Conservation (phyloP, 2,329 filamentous ascomycete species). For the Neurospora crassa region DNA sequence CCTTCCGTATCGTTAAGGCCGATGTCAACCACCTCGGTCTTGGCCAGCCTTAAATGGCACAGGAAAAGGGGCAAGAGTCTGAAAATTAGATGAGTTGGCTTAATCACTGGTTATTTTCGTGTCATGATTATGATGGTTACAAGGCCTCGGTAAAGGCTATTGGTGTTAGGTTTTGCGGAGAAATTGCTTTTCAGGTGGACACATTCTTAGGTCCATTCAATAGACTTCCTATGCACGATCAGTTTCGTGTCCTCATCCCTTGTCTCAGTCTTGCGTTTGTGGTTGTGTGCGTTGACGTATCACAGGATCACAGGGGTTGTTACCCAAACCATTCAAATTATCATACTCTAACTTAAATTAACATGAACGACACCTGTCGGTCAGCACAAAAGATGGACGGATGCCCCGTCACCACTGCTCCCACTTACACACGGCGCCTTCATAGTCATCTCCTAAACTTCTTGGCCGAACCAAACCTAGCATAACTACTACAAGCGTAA, state of each 20-base stretch:
- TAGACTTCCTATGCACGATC: neutral
- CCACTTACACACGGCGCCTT: neutral
- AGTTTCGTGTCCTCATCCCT: neutral
- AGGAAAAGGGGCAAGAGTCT: neutral
- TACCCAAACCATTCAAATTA: neutral
- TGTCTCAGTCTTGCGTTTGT: neutral
- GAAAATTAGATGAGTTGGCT: neutral
- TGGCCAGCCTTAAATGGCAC: constrained; percentile 26
- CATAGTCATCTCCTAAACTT: neutral
- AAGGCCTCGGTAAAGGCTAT: neutral
- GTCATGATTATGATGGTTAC: neutral
- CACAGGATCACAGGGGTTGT: neutral
- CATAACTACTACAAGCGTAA: neutral
- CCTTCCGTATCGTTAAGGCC: constrained; percentile 54
- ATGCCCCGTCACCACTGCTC: neutral
- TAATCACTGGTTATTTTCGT: neutral
- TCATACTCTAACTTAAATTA: neutral
- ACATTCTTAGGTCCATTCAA: neutral
- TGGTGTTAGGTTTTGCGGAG: neutral
- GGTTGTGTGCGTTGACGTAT: neutral
- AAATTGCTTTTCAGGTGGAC: neutral
- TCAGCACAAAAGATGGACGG: neutral
- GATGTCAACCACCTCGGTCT: constrained; percentile 50
- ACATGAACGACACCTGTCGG: neutral
- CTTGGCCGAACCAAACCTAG: neutral